Conservation (phyloP, 352 stramenopile genomes). For the Stramenopiles sp. region DNA sequence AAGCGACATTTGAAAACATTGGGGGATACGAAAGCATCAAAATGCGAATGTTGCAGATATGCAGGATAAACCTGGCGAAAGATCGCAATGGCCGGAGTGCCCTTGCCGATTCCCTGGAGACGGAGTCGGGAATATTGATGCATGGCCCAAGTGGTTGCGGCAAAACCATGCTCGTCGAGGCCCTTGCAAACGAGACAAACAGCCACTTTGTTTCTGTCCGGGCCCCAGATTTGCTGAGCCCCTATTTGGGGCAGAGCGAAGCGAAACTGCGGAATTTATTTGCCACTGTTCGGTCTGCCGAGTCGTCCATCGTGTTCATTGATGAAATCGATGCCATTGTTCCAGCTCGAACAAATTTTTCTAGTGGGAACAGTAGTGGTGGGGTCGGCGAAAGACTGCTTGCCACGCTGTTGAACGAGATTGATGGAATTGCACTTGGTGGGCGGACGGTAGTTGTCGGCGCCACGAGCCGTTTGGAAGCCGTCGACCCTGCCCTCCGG, state of each 20-base stretch:
- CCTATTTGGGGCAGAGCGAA: constrained; percentile 9
- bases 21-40: neutral
- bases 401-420: constrained; percentile 67
- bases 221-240: neutral
- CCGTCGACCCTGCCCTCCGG: constrained; percentile 79
- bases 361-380: neutral
- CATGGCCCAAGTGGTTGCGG: neutral
- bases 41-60: neutral
- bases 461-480: constrained; percentile 87
- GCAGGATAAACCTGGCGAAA: too few relatives aligned
- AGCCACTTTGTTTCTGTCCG: neutral
- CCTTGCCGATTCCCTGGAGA: neutral
- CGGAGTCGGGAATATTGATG: neutral
- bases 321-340: constrained; percentile 77
- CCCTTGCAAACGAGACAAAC: neutral
- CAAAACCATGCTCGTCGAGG: neutral
- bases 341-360: constrained; percentile 66
- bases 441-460: constrained; percentile 87
- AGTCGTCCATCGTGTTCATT: constrained; percentile 84
- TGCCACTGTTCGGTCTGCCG: neutral
- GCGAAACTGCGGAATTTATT: neutral
- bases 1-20: neutral
- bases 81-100: neutral
- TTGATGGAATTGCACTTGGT: constrained; percentile 42
- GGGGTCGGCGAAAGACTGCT: constrained; percentile 63